Percentiles rank a stretch among this genome's conserved stretches.
Conservation (phyloP, 2,329 filamentous ascomycete species). For the Intubia oerlemansii region DNA sequence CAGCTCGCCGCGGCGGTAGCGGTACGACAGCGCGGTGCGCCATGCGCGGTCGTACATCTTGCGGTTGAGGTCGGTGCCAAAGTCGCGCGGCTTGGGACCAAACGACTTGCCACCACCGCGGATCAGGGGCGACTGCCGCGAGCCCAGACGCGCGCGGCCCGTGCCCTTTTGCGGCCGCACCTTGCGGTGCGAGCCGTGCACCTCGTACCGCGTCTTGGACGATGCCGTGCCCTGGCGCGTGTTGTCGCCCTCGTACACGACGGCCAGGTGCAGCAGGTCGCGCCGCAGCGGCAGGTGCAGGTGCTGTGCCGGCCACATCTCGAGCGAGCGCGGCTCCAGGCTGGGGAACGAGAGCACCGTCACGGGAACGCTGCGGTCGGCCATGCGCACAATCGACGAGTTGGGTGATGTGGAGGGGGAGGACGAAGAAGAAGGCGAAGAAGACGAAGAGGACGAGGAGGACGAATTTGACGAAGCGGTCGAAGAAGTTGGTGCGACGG, state of each 20-base stretch:
- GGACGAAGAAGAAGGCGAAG: not conserved
- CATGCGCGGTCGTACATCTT: constrained; percentile 94
- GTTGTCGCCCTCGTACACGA: constrained; percentile 80
- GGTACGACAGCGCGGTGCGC: constrained; percentile 82
- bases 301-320: constrained; percentile 61
- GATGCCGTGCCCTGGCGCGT: constrained; percentile 73
- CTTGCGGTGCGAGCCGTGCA: constrained; percentile 69
- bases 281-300: constrained; percentile 71
- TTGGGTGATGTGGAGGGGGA: not conserved
- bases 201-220: constrained; percentile 62
- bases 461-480: not conserved
- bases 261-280: constrained; percentile 80
- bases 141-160: constrained; percentile 59
- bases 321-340: constrained; percentile 62
- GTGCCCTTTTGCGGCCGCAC: constrained; percentile 71
- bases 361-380: constrained; percentile 55
- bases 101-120: constrained; percentile 72
- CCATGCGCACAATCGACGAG: no score
- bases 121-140: constrained; percentile 61
- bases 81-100: constrained; percentile 84
- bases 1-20: constrained; percentile 72
- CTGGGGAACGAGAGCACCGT: constrained; percentile 82
- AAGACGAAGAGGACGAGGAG: not conserved
- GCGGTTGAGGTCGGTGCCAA: constrained; percentile 57
- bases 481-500: not conserved